A percentile compares a stretch with the other conserved stretches of the same genome.
Evolutionary conservation across 2,329 filamentous ascomycete genomes (phyloP).

Genomic region (Phaeomoniella chlamydospora): DNA sequence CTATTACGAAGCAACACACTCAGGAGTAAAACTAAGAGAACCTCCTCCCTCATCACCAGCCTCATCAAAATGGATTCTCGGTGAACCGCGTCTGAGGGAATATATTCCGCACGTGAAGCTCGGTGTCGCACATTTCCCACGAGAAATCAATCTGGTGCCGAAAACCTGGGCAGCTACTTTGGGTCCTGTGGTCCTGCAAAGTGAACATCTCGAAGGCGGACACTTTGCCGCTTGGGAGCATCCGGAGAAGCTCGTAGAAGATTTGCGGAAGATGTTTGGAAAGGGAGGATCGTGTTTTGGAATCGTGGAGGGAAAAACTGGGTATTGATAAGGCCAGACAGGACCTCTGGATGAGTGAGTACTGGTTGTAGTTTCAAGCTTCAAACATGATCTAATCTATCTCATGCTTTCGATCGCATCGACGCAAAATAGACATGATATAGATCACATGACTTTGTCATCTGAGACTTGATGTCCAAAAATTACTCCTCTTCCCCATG

Average conservation of each 20-base stretch:
- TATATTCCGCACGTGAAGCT: constrained; percentile 36
- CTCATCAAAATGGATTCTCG: constrained; percentile 2
- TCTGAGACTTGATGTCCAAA: no score
- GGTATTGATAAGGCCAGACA: no score
- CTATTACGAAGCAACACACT: constrained; percentile 50
- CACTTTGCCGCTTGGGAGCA: constrained; percentile 40
- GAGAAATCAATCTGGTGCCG: constrained; percentile 35
- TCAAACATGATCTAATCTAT: no score
- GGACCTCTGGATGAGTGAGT: no score
- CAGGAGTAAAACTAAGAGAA: no score
- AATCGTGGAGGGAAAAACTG: constrained; percentile 17
- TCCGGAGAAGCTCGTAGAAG: constrained; percentile 28
- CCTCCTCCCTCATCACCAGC: constrained; percentile 6
- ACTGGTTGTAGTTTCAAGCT: no score
- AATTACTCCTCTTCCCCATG: no score
- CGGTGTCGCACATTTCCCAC: constrained; percentile 36
- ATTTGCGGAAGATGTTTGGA: constrained; percentile 33
- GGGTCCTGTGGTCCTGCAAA: constrained; percentile 35
- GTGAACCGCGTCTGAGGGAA: no score
- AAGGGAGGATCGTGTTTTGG: constrained; percentile 22
- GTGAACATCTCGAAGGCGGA: constrained; percentile 25
- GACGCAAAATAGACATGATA: no score
- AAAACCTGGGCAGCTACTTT: constrained; percentile 33
- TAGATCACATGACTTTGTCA: no score
- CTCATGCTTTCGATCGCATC: no score